Evolutionary conservation across 768 basidiomycete genomes (phyloP).

Genomic region (Hericium alpestre): DNA sequence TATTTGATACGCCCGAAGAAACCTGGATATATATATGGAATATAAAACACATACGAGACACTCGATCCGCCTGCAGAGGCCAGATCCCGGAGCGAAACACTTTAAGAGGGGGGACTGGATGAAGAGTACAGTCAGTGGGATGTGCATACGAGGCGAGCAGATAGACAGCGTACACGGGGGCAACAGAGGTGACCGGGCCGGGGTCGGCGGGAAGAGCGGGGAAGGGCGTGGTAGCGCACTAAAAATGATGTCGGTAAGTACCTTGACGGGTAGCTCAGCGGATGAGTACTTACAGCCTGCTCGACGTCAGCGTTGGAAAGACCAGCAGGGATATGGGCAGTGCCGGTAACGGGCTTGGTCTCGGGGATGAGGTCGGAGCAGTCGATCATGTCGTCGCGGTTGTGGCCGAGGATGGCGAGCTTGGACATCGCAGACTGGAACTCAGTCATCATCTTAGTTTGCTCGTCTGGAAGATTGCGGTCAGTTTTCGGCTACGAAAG

Average conservation of each 20-base stretch:
- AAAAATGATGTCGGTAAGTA: too few species aligned
- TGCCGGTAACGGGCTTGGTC: constrained; percentile 19
- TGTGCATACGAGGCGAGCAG: background rate
- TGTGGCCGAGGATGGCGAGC: constrained; percentile 22
- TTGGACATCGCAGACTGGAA: constrained; percentile 22
- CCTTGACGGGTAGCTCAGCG: too few species aligned
- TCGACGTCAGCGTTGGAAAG: constrained; percentile 15
- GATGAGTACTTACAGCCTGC: background rate
- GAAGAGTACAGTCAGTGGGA: background rate
- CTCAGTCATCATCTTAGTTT: constrained; percentile 16
- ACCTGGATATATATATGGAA: background rate
- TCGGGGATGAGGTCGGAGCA: constrained; percentile 36
- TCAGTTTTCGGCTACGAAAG: background rate
- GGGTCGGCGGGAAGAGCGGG: constrained; percentile 23
- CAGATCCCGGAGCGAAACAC: background rate
- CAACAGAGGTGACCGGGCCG: constrained; percentile 23
- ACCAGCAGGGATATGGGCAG: constrained; percentile 25
- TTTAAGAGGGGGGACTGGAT: background rate
- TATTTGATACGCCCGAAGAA: background rate
- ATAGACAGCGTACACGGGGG: constrained; percentile 21
- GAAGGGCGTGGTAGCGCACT: constrained; percentile 17
- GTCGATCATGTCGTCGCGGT: constrained; percentile 23
- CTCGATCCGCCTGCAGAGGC: background rate
- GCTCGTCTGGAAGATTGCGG: constrained; percentile 13
- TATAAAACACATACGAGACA: background rate